These are phyloP conservation scores for Staphylotrichum tortipilum DNA, from an alignment of 495 filamentous ascomycete species.

Conservation along the genomic window DNA sequence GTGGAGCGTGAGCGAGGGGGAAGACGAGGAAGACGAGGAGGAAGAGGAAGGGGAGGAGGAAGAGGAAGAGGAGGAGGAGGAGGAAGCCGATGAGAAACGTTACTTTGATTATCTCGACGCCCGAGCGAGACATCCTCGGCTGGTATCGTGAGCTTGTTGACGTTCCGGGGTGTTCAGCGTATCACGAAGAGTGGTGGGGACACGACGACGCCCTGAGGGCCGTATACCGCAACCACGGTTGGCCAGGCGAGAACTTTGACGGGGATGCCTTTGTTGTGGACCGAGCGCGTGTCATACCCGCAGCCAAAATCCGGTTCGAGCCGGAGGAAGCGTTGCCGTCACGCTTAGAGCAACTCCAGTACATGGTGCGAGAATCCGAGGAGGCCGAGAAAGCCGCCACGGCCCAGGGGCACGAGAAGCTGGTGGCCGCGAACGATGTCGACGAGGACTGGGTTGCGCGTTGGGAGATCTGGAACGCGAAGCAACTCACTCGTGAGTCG, in stretches of 20 bases:
- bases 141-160: slow-evolving; percentile 1
- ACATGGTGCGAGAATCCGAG: not conserved
- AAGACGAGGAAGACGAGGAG: not conserved
- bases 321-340: no score
- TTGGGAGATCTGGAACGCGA: not conserved
- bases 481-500: not conserved
- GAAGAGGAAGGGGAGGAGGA: not conserved
- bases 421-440: not conserved
- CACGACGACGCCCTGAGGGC: not conserved
- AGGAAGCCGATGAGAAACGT: no score
- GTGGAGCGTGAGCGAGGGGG: not conserved
- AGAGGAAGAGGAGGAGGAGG: no score
- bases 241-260: slow-evolving; percentile 11
- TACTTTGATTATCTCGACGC: not conserved
- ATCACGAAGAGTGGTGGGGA: not conserved
- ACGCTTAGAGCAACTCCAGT: not conserved
- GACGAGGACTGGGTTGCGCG: slow-evolving; percentile 1
- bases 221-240: slow-evolving; percentile 12
- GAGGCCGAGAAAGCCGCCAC: no score
- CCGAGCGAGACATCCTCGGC: slow-evolving; percentile 10
- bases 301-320: not conserved
- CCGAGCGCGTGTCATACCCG: not conserved
- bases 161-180: not conserved
- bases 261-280: slow-evolving; percentile 7
- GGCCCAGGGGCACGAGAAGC: not conserved